Evolutionary conservation across 306 rosid species (phyloP).

Genomic region (Echinosophora koreensis): DNA sequence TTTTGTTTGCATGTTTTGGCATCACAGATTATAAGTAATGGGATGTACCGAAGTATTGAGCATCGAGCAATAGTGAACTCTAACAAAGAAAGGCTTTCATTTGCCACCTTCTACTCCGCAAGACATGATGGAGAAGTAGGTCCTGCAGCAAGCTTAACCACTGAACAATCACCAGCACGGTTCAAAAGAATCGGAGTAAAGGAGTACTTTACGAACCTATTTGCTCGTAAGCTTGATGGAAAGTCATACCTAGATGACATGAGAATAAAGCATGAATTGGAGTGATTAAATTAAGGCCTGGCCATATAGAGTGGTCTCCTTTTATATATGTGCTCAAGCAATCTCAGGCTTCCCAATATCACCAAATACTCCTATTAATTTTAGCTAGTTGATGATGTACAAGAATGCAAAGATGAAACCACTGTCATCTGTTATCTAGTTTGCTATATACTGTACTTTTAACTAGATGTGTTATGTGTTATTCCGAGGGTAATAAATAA

Average conservation of each 20-base stretch:
- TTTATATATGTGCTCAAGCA: too few species aligned
- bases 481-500: too few species aligned
- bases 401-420: too few species aligned
- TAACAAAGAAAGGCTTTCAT: slow-evolving; percentile 50
- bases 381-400: too few species aligned
- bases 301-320: too few species aligned
- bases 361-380: too few species aligned
- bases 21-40: slow-evolving; percentile 50
- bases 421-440: too few species aligned
- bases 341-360: too few species aligned
- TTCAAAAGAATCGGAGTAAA: slow-evolving; percentile 41
- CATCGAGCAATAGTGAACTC: slow-evolving; percentile 51
- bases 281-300: too few species aligned
- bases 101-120: slow-evolving; percentile 51
- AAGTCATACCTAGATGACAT: slow-evolving; percentile 48
- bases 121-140: slow-evolving; percentile 35
- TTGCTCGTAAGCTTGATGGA: slow-evolving; percentile 49
- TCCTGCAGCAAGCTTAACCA: slow-evolving; percentile 45
- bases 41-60: slow-evolving; percentile 53
- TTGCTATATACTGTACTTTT: too few species aligned
- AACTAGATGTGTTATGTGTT: too few species aligned
- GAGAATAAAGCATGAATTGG: slow-evolving; percentile 34
- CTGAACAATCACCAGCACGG: slow-evolving; percentile 33
- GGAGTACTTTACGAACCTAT: slow-evolving; percentile 38
- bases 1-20: neutral